These are phyloP conservation scores for Termitomyces sp. DNA, from an alignment of 768 basidiomycete species.

Conservation along the genomic window DNA sequence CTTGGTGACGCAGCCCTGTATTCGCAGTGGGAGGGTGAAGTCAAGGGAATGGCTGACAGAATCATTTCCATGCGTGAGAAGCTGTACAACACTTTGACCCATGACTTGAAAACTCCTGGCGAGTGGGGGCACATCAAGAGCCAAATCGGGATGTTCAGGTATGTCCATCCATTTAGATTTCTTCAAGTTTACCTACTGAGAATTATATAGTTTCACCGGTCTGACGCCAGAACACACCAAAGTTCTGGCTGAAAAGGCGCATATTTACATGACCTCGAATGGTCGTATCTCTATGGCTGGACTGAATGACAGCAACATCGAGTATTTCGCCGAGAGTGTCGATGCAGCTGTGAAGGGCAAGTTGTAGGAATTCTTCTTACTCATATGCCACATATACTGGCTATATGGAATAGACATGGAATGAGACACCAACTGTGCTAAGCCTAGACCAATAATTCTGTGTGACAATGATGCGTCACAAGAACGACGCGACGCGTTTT, in stretches of 20 bases:
- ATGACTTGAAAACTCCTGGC: conserved; percentile 86
- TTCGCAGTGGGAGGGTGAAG: conserved; percentile 85
- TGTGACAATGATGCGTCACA: conserved; percentile 3
- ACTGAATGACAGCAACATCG: conserved; percentile 78
- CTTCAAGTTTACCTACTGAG: neutral
- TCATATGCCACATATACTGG: conserved; percentile 1
- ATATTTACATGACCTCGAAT: conserved; percentile 92
- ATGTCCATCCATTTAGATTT: conserved; percentile 17
- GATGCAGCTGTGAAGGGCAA: conserved; percentile 78
- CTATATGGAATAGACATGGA: conserved; percentile 9
- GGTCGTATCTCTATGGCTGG: conserved; percentile 95
- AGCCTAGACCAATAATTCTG: neutral
- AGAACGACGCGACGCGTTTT: conserved; percentile 6
- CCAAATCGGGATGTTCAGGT: conserved; percentile 99
- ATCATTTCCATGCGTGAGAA: conserved; percentile 92
- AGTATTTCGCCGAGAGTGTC: conserved; percentile 87
- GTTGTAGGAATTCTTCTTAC: conserved; percentile 41
- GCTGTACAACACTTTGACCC: conserved; percentile 72
- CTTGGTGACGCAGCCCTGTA: conserved; percentile 73
- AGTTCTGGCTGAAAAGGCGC: conserved; percentile 80
- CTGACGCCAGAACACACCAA: conserved; percentile 77
- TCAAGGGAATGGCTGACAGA: conserved; percentile 93
- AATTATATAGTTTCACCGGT: conserved; percentile 71
- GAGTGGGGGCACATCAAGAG: conserved; percentile 93
- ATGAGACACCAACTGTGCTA: neutral